phyloP scores from a whole-genome alignment of 106 monocot genomes.

The Cymbidium sinense region DNA sequence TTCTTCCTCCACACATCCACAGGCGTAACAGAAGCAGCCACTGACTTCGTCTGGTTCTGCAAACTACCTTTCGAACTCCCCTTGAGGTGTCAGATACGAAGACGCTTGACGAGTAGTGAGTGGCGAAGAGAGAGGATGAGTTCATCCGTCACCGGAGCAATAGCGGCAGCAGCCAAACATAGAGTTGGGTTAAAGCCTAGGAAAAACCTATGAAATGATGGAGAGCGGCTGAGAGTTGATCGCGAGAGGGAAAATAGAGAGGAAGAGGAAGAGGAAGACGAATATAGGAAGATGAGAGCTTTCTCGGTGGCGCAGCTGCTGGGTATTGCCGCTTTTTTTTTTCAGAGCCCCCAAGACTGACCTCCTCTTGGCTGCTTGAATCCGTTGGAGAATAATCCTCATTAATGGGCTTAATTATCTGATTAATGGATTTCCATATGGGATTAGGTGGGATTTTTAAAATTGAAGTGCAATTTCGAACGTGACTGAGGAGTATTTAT shows the following conservation, averaged over 20 bases:
- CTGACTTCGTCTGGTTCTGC: constrained; percentile 1
- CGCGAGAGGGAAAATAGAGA: constrained; percentile 13
- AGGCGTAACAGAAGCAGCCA: background rate
- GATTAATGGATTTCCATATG: no score
- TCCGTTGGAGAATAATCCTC: no score
- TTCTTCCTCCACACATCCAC: background rate
- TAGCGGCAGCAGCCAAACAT: constrained; percentile 17
- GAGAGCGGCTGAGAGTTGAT: background rate
- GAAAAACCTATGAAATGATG: background rate
- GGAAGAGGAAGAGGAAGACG: constrained; percentile 9
- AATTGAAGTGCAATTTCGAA: no score
- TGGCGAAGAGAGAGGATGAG: constrained; percentile 30
- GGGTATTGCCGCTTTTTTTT: constrained; percentile 23
- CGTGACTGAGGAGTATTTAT: no score
- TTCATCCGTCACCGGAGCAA: constrained; percentile 14
- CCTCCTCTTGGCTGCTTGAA: no score
- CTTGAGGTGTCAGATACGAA: constrained; percentile 74
- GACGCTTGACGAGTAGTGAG: constrained; percentile 70
- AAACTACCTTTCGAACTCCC: constrained; percentile 18
- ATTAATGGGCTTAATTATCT: no score
- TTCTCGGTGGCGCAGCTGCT: constrained; percentile 30
- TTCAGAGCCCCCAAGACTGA: no score
- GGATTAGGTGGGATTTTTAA: no score
- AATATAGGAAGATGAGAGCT: constrained; percentile 35
- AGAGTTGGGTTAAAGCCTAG: constrained; percentile 10